Evolutionary conservation across 768 basidiomycete genomes (phyloP).

Genomic region (Cystofilobasidium bisporidii): DNA sequence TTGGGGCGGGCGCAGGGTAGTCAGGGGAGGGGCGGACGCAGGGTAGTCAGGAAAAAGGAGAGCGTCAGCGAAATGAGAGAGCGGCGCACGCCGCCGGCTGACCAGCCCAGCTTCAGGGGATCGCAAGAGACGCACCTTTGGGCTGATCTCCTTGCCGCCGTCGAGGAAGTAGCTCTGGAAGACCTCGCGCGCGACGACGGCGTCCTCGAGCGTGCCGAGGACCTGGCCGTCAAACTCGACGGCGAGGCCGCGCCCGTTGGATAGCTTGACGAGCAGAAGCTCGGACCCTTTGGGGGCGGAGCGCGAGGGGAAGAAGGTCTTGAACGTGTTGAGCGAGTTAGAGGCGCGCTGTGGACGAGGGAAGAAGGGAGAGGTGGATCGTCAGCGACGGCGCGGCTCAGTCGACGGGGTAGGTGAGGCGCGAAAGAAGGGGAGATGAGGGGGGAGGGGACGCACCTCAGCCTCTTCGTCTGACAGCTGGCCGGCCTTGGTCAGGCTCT

Average conservation of each 20-base stretch:
- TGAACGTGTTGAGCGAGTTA: constrained; percentile 59
- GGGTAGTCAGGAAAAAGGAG: not conserved
- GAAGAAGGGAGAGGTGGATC: constrained; percentile 20
- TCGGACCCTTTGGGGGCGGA: constrained; percentile 46
- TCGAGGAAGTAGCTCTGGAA: constrained; percentile 42
- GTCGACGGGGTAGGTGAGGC: constrained; percentile 45
- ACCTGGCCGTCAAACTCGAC: constrained; percentile 47
- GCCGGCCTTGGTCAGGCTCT: constrained; percentile 48
- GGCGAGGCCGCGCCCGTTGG: constrained; percentile 34
- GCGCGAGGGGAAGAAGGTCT: constrained; percentile 48
- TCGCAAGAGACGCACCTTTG: not conserved
- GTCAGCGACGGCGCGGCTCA: not conserved
- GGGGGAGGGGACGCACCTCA: constrained; percentile 39
- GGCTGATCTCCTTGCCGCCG: constrained; percentile 9
- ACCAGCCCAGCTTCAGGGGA: no score
- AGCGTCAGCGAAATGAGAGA: not conserved
- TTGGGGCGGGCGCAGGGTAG: not conserved
- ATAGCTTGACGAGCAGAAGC: constrained; percentile 50
- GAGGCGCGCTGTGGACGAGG: constrained; percentile 59
- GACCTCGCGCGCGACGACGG: constrained; percentile 56
- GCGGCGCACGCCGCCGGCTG: no score
- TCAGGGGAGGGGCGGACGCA: not conserved
- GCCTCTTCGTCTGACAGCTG: constrained; percentile 51
- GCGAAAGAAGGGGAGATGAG: constrained; percentile 48
- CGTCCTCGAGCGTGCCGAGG: constrained; percentile 58